Conservation (phyloP, 2,329 filamentous ascomycete genomes). For the Epichloe baconii region DNA sequence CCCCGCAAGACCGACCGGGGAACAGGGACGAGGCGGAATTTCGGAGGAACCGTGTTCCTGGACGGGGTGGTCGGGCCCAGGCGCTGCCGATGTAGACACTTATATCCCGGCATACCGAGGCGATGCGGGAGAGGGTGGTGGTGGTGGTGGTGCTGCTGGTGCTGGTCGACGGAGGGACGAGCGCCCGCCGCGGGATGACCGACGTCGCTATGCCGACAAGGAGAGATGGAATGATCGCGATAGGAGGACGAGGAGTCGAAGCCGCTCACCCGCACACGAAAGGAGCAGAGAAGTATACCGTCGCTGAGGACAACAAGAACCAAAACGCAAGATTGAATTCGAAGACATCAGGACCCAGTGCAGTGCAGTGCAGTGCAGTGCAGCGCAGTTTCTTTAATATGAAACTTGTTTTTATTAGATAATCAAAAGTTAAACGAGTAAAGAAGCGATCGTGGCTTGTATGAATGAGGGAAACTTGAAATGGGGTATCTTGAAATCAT, state of each 20-base stretch:
- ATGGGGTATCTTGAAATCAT: slow-evolving; percentile 5
- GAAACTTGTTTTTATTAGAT: background rate
- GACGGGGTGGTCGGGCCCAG: slow-evolving; percentile 7
- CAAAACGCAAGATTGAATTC: background rate
- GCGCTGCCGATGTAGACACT: slow-evolving; percentile 29
- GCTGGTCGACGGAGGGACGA: slow-evolving; percentile 24
- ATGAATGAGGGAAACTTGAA: background rate
- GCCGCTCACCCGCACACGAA: slow-evolving; percentile 25
- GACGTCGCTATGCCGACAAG: slow-evolving; percentile 20
- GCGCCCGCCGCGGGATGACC: slow-evolving; percentile 18
- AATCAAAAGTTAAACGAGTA: background rate
- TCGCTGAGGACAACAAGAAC: slow-evolving; percentile 22
- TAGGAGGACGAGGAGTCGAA: slow-evolving; percentile 26
- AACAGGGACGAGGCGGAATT: slow-evolving; percentile 25
- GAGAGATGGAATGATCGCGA: slow-evolving; percentile 29
- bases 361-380: too few species aligned
- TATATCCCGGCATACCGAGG: slow-evolving; percentile 35
- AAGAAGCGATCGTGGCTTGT: background rate
- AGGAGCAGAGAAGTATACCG: slow-evolving; percentile 34
- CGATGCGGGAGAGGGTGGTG: slow-evolving; percentile 17
- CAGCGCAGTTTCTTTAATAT: background rate
- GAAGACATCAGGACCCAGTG: background rate
- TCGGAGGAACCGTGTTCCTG: slow-evolving; percentile 27
- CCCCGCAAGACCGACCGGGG: slow-evolving; percentile 24
- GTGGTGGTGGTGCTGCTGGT: slow-evolving; percentile 15